Base-by-base conservation (phyloP, 805 yeast species). In the Myxozyma monticola region DNA sequence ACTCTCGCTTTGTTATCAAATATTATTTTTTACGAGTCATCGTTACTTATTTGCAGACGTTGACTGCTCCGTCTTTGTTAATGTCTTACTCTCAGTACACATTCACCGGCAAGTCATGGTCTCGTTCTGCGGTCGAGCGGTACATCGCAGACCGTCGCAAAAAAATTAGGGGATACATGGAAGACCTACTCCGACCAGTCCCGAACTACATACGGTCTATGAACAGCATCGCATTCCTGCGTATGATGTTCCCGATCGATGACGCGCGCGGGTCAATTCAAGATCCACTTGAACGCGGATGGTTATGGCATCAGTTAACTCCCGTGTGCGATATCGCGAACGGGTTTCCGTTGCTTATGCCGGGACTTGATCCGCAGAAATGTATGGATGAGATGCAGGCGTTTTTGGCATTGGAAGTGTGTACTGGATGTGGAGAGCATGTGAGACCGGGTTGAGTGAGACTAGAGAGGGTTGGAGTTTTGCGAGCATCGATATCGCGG, bases 391-490 rank as follows among this genome's bases (percentile, higher is more conserved):
- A 45, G 20, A 30, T 40, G 37, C 10, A 31, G 14, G 7, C 24
- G 43, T 37, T 29, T 28, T 24, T 20, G 10, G 17, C 30, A 18
- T 17, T 45, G n/a, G 43, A 37, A 3, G 37, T 31, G 3, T 45
- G 49, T 18, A 18, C 22, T 15, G 43, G 43, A 8, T 45, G 49
- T 45, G 49, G 43, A n/a, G 42, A 36, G 25, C 49, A 33, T n/a
- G n/a, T n/a, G n/a, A n/a, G n/a, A n/a, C 14, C 14, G 20, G 9
- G n/a, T n/a, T n/a, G n/a, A n/a, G n/a, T n/a, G n/a, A n/a, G n/a
- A n/a, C n/a, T n/a, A n/a, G n/a, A n/a, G n/a, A n/a, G n/a, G n/a
- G n/a, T n/a, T n/a, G n/a, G n/a, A n/a, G n/a, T n/a, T n/a, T n/a
- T n/a, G n/a, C n/a, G n/a, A n/a, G n/a, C n/a, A n/a, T n/a, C n/a